These are phyloP conservation scores for Nemania sp. DNA, from an alignment of 2,329 filamentous ascomycete genomes.

Conservation along the genomic window DNA sequence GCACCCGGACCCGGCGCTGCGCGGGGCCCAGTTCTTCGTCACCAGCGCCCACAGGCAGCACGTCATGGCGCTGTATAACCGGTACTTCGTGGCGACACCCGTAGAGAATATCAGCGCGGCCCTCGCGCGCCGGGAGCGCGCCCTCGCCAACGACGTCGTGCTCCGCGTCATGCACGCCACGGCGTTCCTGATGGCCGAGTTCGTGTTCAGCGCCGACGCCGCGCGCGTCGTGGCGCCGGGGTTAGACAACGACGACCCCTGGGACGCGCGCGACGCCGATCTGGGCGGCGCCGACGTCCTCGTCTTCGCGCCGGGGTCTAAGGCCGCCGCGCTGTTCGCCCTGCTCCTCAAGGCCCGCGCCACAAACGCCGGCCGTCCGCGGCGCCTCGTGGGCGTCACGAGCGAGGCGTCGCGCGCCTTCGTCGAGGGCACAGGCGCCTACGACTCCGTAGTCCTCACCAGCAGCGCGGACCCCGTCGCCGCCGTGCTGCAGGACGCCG, in stretches of 20 bases:
- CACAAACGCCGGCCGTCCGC: constrained; percentile 18
- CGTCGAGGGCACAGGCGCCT: constrained; percentile 33
- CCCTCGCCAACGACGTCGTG: constrained; percentile 34
- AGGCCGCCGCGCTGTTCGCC: constrained; percentile 35
- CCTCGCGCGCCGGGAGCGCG: constrained; percentile 26
- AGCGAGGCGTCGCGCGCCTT: constrained; percentile 35
- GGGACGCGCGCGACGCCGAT: constrained; percentile 41
- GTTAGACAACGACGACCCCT: constrained; percentile 25
- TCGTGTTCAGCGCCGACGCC: constrained; percentile 40
- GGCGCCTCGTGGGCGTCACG: constrained; percentile 33
- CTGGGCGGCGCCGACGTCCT: constrained; percentile 42
- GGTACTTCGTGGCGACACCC: constrained; percentile 38
- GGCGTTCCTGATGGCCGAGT: constrained; percentile 40
- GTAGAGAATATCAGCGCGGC: constrained; percentile 24
- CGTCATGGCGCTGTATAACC: constrained; percentile 52
- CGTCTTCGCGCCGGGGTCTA: constrained; percentile 39
- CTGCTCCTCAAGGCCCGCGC: constrained; percentile 20
- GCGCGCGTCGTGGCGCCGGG: constrained; percentile 27
- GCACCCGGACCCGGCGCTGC: constrained; percentile 26
- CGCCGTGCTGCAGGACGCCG: background rate
- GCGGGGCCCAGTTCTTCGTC: constrained; percentile 44
- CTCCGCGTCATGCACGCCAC: constrained; percentile 37
- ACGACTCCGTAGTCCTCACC: constrained; percentile 29
- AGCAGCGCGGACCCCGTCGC: background rate
- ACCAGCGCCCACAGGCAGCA: constrained; percentile 43